Evolutionary conservation across 140 eudicot species (phyloP).

Genomic region (Anethum foeniculum): DNA sequence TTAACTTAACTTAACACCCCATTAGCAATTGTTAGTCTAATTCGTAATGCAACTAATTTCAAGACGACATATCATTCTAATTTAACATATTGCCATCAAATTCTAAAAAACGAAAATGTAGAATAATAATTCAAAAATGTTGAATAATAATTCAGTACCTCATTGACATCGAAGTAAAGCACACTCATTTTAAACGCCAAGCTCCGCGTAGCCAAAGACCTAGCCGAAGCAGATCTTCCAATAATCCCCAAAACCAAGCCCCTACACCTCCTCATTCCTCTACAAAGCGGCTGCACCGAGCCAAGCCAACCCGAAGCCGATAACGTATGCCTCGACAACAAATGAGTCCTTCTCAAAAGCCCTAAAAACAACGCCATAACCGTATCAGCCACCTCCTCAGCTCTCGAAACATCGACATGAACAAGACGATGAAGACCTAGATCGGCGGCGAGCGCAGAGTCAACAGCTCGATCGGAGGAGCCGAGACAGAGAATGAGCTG

Average conservation of each 20-base stretch:
- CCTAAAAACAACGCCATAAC: slow-evolving; percentile 92
- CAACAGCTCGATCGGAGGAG: slow-evolving; percentile 87
- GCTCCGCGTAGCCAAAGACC: slow-evolving; percentile 82
- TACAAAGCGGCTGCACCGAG: slow-evolving; percentile 90
- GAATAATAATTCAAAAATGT: not conserved
- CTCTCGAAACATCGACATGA: slow-evolving; percentile 88
- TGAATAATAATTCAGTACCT: slow-evolving; percentile 31
- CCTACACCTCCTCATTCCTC: slow-evolving; percentile 95
- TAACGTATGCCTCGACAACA: slow-evolving; percentile 77
- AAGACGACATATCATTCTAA: not conserved
- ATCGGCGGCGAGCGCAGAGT: slow-evolving; percentile 83
- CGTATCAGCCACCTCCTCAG: slow-evolving; percentile 96
- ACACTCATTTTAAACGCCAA: slow-evolving; percentile 92
- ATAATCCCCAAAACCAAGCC: slow-evolving; percentile 91
- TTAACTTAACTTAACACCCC: not conserved
- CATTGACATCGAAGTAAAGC: slow-evolving; percentile 71
- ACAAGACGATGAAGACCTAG: slow-evolving; percentile 69
- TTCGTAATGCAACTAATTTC: not conserved
- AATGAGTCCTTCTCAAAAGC: slow-evolving; percentile 74
- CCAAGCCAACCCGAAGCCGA: slow-evolving; percentile 99
- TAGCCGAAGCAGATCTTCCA: slow-evolving; percentile 86
- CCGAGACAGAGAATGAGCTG: slow-evolving; percentile 94
- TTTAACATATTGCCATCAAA: not conserved
- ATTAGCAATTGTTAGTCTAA: not conserved
- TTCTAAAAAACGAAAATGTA: not conserved